Base-by-base conservation (phyloP, 352 stramenopile genomes). In the Phytophthora syringae region DNA sequence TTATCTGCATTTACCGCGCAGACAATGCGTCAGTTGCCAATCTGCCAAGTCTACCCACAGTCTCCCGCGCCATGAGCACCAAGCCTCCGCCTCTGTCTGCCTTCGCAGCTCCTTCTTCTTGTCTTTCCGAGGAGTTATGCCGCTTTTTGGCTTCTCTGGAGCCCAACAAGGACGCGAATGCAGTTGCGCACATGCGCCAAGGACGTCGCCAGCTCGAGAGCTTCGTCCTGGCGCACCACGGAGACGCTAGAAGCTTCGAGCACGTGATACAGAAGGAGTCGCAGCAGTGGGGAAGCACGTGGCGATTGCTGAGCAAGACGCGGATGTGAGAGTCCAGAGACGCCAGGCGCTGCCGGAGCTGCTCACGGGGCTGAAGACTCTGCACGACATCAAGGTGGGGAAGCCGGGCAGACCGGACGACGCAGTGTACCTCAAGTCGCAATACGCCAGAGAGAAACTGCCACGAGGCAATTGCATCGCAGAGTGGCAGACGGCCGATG, bases 381-480 rank as follows among this genome's bases (percentile, higher is more conserved):
- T 71, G 10, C 72, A 85, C 52, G 86, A 94, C 60, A 77, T 93
- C 43, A 90, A 86, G 53, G 84, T 89, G 3, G 84, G 82, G 2
- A 71, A 68, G 7, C 77, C 79, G 0, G 84, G 84, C n/a, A 79
- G 76, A 30, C 84, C 86, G 0, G 86, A 94, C 42, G 86, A 94
- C 49, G 56, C 70, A 9, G 82, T 94, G 48, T 94, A 94, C 71
- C 73, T 82, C 22, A 72, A 72, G 25, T 86, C 71, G 12, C 63
- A 74, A 47, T 94, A 93, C 57, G 82, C 82, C 15, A 80, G 86
- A 51, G 70, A 84, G 68, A 81, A 75, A 72, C 77, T 91, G 47
- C 86, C 86, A 27, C 80, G 86, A 1, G 86, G 86, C 25, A 94
- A 94, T 66, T 94, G 83, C 60, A 67, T 94, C 16, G 80, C 74